Base-by-base conservation (phyloP, 2,329 filamentous ascomycete genomes). In the Nectriaceae sp. region DNA sequence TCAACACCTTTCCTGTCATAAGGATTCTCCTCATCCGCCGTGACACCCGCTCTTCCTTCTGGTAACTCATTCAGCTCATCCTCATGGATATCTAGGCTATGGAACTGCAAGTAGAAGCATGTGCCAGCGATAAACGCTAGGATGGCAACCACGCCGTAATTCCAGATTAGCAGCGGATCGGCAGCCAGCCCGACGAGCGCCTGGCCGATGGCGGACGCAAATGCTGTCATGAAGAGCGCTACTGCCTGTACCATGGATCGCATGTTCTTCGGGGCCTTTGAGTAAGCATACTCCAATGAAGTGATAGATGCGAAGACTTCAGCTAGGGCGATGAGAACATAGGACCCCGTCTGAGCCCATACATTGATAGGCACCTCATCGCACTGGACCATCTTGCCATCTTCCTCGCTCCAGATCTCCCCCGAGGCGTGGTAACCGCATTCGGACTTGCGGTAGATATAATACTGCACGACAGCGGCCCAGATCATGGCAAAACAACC, bases 191-290 rank as follows among this genome's bases (percentile, higher is more conserved):
- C 60, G 16, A 65, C 64, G 21, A 75, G 66, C 10, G 72, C 87
- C 69, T 90, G 84, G 1, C 84, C 84, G 20, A 90, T 72, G 33
- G 87, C 86, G 35, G 83, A 75, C 5, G 83, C 82, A 61, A 90
- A 80, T 40, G 87, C 85, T 31, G 79, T 83, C 72, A 82, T 86
- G 71, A 90, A 87, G 43, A 89, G 78, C 41, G 81, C 81, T 45
- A 90, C 75, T 10, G 82, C 80, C 57, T 78, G 77, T n/a, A 91
- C 84, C 46, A 90, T 77, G 21, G 83, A 86, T 5, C 86, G 79
- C 87, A 91, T 91, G 70, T 89, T 90, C 63, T 78, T 79, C 8
- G 88, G 88, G 0, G 87, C 86, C 67, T 90, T 90, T 61, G 85
- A 86, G 70, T 84, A 90, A 19, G 88, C 87, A 56, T 89, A 90